These are phyloP conservation scores for Huiozyma naganishii DNA, from an alignment of 805 yeast species.

Conservation along the genomic window DNA sequence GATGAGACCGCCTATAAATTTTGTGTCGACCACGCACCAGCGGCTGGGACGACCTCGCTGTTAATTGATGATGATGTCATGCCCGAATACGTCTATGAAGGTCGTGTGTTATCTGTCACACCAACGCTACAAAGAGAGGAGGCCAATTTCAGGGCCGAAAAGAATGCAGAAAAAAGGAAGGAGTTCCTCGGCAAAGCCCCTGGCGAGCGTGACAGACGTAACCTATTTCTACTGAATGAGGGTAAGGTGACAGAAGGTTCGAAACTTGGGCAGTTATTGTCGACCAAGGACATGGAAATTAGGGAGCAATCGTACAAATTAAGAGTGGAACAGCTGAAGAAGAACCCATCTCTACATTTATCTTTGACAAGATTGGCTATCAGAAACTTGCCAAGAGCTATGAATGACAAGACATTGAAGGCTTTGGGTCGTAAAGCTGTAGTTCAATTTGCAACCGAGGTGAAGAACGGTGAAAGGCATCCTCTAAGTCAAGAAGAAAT, in stretches of 20 bases:
- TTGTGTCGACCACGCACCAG: conserved; percentile 74
- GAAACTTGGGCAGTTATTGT: conserved; percentile 57
- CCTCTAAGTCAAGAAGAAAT: conserved; percentile 84
- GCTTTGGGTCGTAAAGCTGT: conserved; percentile 91
- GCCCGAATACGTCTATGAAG: conserved; percentile 81
- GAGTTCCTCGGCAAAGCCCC: conserved; percentile 73
- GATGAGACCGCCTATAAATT: conserved; percentile 49
- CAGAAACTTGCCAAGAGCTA: conserved; percentile 85
- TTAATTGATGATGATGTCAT: conserved; percentile 88
- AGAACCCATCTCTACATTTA: conserved; percentile 83
- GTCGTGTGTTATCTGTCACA: conserved; percentile 75
- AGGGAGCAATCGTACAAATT: conserved; percentile 80
- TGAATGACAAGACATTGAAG: conserved; percentile 80
- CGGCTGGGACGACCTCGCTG: conserved; percentile 48
- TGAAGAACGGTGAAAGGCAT: conserved; percentile 61
- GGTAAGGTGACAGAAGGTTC: conserved; percentile 82
- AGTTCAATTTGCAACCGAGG: conserved; percentile 88
- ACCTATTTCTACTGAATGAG: conserved; percentile 78
- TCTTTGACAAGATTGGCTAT: conserved; percentile 93
- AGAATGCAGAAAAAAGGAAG: conserved; percentile 60
- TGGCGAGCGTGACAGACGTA: conserved; percentile 72
- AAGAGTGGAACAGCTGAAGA: conserved; percentile 81
- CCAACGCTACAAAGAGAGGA: conserved; percentile 81
- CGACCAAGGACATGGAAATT: conserved; percentile 68
- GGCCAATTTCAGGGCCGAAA: conserved; percentile 64